These are phyloP conservation scores for Neonectria sp. DNA, from an alignment of 2,329 filamentous ascomycete genomes.

Conservation along the genomic window DNA sequence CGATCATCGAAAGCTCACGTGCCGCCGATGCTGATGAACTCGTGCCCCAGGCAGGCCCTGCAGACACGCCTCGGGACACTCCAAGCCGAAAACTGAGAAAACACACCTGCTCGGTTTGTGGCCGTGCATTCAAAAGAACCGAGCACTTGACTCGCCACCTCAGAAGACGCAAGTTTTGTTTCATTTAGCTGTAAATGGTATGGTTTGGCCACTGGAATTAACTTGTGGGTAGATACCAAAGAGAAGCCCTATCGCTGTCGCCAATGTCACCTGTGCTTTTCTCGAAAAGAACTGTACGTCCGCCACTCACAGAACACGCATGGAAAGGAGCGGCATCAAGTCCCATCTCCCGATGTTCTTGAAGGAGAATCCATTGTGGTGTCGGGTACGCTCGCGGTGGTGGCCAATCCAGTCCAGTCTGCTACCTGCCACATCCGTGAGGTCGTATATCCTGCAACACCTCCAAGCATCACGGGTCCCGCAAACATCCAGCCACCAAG, in stretches of 20 bases:
- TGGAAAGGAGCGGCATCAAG: constrained; percentile 24
- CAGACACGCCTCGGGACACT: neutral
- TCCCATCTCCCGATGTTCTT: neutral
- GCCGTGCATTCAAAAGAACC: neutral
- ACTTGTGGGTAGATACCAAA: neutral
- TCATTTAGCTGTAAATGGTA: no score
- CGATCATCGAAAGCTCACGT: no score
- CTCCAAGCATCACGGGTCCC: no score
- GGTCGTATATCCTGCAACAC: no score
- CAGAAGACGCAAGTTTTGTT: neutral
- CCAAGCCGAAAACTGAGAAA: neutral
- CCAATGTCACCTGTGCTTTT: neutral
- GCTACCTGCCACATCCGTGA: no score
- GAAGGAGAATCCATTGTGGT: neutral
- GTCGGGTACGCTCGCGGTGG: no score
- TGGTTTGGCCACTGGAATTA: no score
- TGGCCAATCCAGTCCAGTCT: no score
- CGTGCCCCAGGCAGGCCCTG: neutral
- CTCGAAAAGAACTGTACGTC: constrained; percentile 2
- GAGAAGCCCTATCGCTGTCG: neutral
- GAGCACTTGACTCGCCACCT: neutral
- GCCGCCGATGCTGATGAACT: neutral
- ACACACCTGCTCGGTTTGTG: neutral
- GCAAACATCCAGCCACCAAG: no score
- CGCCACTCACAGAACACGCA: neutral